These are phyloP conservation scores for Triticum aestivum DNA, from an alignment of 176 grass and related monocot genomes.

Conservation along the genomic window DNA sequence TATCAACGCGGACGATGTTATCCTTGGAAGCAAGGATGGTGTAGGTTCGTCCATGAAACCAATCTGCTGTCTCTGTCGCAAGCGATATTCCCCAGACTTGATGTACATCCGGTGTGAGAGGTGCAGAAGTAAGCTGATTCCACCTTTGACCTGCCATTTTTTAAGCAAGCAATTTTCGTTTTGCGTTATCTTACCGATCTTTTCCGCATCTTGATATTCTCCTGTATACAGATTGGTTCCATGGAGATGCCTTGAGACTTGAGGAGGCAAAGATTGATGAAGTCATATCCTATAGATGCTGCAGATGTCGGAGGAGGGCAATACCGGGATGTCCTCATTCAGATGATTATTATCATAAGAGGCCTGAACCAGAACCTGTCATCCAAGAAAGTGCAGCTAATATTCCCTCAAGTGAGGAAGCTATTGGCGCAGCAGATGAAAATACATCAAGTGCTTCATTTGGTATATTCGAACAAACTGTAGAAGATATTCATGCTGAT, in stretches of 20 bases:
- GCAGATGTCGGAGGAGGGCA: slow-evolving; percentile 59
- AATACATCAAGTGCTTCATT: slow-evolving; percentile 25
- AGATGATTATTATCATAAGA: slow-evolving; percentile 30
- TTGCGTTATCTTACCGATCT: background rate
- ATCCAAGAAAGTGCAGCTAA: slow-evolving; percentile 35
- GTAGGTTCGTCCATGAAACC: slow-evolving; percentile 26
- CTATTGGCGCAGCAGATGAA: slow-evolving; percentile 1
- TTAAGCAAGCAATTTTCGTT: background rate
- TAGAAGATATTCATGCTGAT: slow-evolving; percentile 21
- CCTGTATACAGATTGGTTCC: slow-evolving; percentile 54
- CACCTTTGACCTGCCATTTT: background rate
- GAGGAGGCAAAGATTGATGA: slow-evolving; percentile 53
- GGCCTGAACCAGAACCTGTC: slow-evolving; percentile 45
- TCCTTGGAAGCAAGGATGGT: slow-evolving; percentile 41
- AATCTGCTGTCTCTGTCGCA: slow-evolving; percentile 52
- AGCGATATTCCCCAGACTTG: slow-evolving; percentile 43
- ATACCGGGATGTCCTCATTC: slow-evolving; percentile 53
- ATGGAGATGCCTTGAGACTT: slow-evolving; percentile 61
- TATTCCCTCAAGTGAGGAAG: slow-evolving; percentile 18
- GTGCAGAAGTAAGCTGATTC: slow-evolving; percentile 51
- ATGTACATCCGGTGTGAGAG: slow-evolving; percentile 66
- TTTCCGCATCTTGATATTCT: slow-evolving; percentile 3
- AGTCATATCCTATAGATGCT: slow-evolving; percentile 58
- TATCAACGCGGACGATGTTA: slow-evolving; percentile 48
- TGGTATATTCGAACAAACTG: slow-evolving; percentile 27